A percentile compares a stretch with the other conserved stretches of the same genome.
These are phyloP conservation scores for Dacryopinax primogenitus DNA, from an alignment of 768 basidiomycete species.

Conservation along the genomic window DNA sequence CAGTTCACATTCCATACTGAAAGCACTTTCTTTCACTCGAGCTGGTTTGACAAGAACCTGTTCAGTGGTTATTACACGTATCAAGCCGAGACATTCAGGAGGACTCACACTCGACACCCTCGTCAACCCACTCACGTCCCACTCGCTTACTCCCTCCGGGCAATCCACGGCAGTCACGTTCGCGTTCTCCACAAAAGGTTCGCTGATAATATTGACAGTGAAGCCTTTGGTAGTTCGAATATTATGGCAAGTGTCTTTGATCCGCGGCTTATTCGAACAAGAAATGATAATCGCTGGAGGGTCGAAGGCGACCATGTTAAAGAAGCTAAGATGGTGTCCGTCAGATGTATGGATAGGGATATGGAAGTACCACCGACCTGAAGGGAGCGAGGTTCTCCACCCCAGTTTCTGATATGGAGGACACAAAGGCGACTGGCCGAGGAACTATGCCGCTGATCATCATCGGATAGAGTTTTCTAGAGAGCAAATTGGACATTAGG, in stretches of 20 bases:
- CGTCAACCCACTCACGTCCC: slow-evolving; percentile 48
- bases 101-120: slow-evolving; percentile 40
- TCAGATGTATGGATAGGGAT: background rate
- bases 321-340: slow-evolving; percentile 35
- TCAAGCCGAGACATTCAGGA: slow-evolving; percentile 8
- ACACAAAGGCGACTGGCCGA: slow-evolving; percentile 56
- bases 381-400: slow-evolving; percentile 52
- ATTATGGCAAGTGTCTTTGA: slow-evolving; percentile 46
- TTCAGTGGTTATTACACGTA: slow-evolving; percentile 12
- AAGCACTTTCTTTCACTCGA: slow-evolving; percentile 44
- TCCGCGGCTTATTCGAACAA: slow-evolving; percentile 33
- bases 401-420: slow-evolving; percentile 41
- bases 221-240: slow-evolving; percentile 54
- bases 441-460: slow-evolving; percentile 49
- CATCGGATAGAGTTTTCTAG: slow-evolving; percentile 35
- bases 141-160: slow-evolving; percentile 42
- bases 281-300: slow-evolving; percentile 57
- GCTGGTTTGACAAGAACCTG: slow-evolving; percentile 40
- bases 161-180: slow-evolving; percentile 46
- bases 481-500: background rate
- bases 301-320: slow-evolving; percentile 49
- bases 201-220: slow-evolving; percentile 58
- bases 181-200: slow-evolving; percentile 45
- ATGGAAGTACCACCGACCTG: slow-evolving; percentile 38
- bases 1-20: slow-evolving; percentile 51